phyloP scores from a whole-genome alignment of 257 asterid genomes.

The Ballota nigra region DNA sequence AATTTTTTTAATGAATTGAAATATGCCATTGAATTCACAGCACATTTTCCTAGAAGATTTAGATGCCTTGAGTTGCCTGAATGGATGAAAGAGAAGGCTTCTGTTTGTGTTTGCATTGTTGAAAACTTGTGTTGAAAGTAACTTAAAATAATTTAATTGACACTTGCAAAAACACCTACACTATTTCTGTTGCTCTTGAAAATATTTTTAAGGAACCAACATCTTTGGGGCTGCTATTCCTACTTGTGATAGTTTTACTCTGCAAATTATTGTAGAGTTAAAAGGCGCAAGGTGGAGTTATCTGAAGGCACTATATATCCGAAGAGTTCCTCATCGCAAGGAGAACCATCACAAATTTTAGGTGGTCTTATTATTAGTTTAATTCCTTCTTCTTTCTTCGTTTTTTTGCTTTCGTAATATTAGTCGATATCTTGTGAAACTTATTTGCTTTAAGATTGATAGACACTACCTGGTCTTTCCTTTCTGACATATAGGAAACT shows the following conservation, averaged over 20 bases:
- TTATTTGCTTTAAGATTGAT: background rate
- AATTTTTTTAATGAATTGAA: background rate
- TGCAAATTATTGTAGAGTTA: conserved; percentile 45
- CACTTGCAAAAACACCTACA: conserved; percentile 9
- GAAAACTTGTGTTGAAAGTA: conserved; percentile 1
- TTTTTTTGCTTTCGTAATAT: background rate
- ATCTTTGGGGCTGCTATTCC: conserved; percentile 9
- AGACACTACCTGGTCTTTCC: background rate
- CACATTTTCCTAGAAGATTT: background rate
- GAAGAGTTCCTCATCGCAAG: conserved; percentile 42
- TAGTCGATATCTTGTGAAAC: background rate
- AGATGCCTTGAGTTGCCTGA: conserved; percentile 2
- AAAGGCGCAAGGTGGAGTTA: conserved; percentile 68
- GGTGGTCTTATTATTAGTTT: conserved; percentile 31
- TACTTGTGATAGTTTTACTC: conserved; percentile 1
- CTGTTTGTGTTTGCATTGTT: background rate
- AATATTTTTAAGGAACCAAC: background rate
- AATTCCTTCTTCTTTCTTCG: background rate
- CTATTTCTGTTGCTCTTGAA: conserved; percentile 4
- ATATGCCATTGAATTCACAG: background rate
- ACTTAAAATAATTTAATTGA: background rate
- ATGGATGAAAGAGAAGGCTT: conserved; percentile 5
- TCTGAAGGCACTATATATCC: conserved; percentile 27
- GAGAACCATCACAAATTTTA: conserved; percentile 30
- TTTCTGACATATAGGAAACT: background rate